Evolutionary conservation across 371 early-diverging fungal genomes (phyloP).

Genomic region (Rhizopus stolonifer): DNA sequence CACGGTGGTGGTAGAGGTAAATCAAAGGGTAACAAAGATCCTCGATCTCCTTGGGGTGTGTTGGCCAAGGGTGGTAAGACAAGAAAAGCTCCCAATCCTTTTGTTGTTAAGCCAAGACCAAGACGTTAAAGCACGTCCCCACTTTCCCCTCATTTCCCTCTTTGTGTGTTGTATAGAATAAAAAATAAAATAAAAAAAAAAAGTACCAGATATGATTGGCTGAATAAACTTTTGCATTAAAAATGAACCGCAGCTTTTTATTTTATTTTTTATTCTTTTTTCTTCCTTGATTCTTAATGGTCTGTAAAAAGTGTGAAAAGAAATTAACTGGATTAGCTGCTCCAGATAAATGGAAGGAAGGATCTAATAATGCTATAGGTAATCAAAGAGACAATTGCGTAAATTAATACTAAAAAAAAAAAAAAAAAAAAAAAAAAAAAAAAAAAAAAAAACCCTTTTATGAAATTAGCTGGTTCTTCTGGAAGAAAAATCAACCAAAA

Average conservation of each 20-base stretch:
- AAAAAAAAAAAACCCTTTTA: no score
- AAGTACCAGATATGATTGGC: neutral
- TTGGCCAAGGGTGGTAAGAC: conserved; percentile 97
- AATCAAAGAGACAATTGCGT: conserved; percentile 12
- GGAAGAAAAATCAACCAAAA: conserved; percentile 70
- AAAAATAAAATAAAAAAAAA: neutral
- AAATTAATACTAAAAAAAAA: no score
- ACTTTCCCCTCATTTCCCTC: neutral
- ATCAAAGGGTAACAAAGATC: conserved; percentile 91
- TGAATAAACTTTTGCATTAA: no score
- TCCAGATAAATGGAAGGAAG: conserved; percentile 74
- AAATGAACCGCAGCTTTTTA: conserved; percentile 1
- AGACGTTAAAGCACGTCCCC: conserved; percentile 51
- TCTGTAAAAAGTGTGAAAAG: conserved; percentile 70
- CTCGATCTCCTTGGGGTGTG: conserved; percentile 94
- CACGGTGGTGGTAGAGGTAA: conserved; percentile 99
- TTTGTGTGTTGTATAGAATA: neutral
- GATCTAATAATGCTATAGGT: conserved; percentile 56
- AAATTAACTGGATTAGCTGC: conserved; percentile 63
- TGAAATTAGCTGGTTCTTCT: conserved; percentile 34
- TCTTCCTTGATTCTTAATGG: conserved; percentile 38
- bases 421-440: no score
- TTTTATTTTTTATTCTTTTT: neutral
- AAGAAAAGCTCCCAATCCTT: conserved; percentile 68
- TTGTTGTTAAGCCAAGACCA: conserved; percentile 79